Conservation (phyloP, 768 basidiomycete genomes). For the Tulasnella sp. region DNA sequence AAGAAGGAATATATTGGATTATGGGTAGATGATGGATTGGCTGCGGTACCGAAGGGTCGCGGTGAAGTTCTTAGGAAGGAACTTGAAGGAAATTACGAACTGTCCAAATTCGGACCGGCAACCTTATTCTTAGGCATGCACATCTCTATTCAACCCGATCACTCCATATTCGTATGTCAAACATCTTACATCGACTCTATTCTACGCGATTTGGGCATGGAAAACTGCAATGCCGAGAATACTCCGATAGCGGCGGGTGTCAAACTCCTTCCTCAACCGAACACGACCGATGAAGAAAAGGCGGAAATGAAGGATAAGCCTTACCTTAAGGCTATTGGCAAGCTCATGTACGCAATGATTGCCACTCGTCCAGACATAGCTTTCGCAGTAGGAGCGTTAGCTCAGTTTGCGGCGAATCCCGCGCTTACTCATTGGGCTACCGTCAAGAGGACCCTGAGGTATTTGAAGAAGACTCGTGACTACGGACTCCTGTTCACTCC, state of each 20-base stretch:
- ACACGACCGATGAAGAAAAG: too few species aligned
- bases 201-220: conserved; percentile 14
- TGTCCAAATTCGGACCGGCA: neutral
- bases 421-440: neutral
- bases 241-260: conserved; percentile 18
- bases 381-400: neutral
- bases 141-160: neutral
- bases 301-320: conserved; percentile 19
- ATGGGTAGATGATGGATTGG: neutral
- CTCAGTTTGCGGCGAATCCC: neutral
- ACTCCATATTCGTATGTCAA: neutral
- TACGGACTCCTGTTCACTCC: conserved; percentile 1
- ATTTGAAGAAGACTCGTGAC: conserved; percentile 5
- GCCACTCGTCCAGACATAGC: neutral
- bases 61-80: too few species aligned
- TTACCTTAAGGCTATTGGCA: neutral
- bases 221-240: conserved; percentile 10
- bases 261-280: too few species aligned
- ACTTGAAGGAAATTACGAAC: too few species aligned
- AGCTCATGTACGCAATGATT: neutral
- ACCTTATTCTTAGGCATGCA: neutral
- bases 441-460: neutral
- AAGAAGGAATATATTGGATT: neutral
- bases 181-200: conserved; percentile 18
- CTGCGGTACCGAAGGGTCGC: neutral